Conservation (phyloP, 2,329 filamentous ascomycete species). For the Cladophialophora immunda region DNA sequence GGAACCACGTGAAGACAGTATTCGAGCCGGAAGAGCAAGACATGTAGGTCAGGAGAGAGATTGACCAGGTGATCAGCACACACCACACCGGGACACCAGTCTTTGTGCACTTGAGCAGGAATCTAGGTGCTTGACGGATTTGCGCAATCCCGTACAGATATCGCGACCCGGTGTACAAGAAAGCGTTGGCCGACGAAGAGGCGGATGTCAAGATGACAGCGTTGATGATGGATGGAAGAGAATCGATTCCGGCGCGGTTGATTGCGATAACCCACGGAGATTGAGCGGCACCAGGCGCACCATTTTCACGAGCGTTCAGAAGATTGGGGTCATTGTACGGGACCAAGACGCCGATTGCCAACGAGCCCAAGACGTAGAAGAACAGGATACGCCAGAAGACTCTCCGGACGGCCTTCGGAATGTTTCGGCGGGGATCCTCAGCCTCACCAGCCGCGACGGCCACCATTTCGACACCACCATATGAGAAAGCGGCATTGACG, state of each 20-base stretch:
- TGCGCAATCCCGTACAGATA: constrained; percentile 59
- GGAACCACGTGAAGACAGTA: constrained; percentile 71
- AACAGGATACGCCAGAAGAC: constrained; percentile 67
- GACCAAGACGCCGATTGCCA: constrained; percentile 79
- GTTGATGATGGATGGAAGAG: constrained; percentile 77
- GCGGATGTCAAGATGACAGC: constrained; percentile 77
- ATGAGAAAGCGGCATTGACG: constrained; percentile 59
- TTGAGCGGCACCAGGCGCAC: constrained; percentile 49
- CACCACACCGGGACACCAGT: constrained; percentile 69
- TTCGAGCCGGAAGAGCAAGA: constrained; percentile 70
- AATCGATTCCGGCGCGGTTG: constrained; percentile 61
- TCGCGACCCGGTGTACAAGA: constrained; percentile 64
- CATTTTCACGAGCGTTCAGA: constrained; percentile 53
- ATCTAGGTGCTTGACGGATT: constrained; percentile 61
- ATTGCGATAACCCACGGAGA: constrained; percentile 67
- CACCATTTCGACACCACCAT: constrained; percentile 61
- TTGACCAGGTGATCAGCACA: constrained; percentile 68
- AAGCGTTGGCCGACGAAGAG: constrained; percentile 74
- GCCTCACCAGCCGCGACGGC: constrained; percentile 60
- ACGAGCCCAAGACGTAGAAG: constrained; percentile 80
- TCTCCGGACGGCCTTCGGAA: constrained; percentile 53
- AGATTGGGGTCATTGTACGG: constrained; percentile 70
- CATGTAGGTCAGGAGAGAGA: constrained; percentile 75
- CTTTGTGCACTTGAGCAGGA: constrained; percentile 67
- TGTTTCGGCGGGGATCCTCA: constrained; percentile 53